phyloP scores from a whole-genome alignment of 1,139 yeast species.

The Saccharomycopsis hybrid region DNA sequence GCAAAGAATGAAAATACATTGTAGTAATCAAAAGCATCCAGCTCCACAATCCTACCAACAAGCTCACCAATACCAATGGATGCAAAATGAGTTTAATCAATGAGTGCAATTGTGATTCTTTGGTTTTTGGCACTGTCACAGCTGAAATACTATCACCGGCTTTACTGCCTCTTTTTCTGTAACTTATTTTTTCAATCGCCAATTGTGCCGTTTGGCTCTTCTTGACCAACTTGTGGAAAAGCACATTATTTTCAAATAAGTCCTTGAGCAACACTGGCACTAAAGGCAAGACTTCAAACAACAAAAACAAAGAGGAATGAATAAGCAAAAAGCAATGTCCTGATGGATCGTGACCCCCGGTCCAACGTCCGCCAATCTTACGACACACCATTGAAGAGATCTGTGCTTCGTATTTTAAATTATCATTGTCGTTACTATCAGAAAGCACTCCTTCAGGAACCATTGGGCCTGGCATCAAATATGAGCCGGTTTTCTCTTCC shows the following conservation, averaged over 20 bases:
- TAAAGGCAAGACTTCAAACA: slow-evolving; percentile 47
- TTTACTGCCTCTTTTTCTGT: background rate
- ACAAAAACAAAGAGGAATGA: slow-evolving; percentile 62
- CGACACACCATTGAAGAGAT: slow-evolving; percentile 51
- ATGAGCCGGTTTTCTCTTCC: slow-evolving; percentile 15
- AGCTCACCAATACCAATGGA: slow-evolving; percentile 41
- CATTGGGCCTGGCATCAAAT: slow-evolving; percentile 15
- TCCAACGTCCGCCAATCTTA: slow-evolving; percentile 64
- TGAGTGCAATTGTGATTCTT: slow-evolving; percentile 9
- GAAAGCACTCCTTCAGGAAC: slow-evolving; percentile 5
- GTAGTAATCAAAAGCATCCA: slow-evolving; percentile 86
- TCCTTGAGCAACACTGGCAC: slow-evolving; percentile 3
- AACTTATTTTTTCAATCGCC: slow-evolving; percentile 10
- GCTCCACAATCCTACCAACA: slow-evolving; percentile 60
- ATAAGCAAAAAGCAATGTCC: slow-evolving; percentile 85
- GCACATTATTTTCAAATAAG: slow-evolving; percentile 21
- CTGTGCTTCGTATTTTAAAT: background rate
- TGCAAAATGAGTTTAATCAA: slow-evolving; percentile 26
- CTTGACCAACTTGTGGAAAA: slow-evolving; percentile 21
- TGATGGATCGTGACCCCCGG: slow-evolving; percentile 93
- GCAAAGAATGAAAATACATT: slow-evolving; percentile 73
- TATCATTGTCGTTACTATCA: background rate
- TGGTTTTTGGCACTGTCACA: slow-evolving; percentile 19
- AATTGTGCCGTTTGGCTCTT: slow-evolving; percentile 3
- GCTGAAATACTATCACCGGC: slow-evolving; percentile 4